A percentile compares a stretch with the other conserved stretches of the same genome.
phyloP scores from a whole-genome alignment of 2,329 filamentous ascomycete species.

The Penicillium verrucosum region DNA sequence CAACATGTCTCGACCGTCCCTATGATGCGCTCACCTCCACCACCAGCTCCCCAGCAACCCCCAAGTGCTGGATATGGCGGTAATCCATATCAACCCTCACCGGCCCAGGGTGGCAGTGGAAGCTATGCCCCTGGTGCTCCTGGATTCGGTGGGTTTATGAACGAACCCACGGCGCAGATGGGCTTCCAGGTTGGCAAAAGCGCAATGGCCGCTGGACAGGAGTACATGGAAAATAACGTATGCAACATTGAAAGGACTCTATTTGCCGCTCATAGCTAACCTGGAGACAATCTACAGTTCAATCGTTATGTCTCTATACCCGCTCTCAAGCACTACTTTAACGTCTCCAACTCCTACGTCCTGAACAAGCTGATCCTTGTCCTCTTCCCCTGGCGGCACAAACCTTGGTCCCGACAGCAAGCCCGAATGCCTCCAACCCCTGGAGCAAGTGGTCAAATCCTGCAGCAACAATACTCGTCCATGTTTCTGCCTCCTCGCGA shows the following conservation, averaged over 20 bases:
- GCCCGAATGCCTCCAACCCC: slow-evolving; percentile 47
- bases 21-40: slow-evolving; percentile 90
- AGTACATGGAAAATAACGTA: slow-evolving; percentile 95
- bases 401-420: slow-evolving; percentile 93
- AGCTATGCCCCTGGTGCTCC: slow-evolving; percentile 40
- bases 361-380: slow-evolving; percentile 89
- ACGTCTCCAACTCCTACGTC: slow-evolving; percentile 96
- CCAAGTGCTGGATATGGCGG: slow-evolving; percentile 50
- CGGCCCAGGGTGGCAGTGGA: slow-evolving; percentile 41
- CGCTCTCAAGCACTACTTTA: slow-evolving; percentile 97
- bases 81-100: slow-evolving; percentile 48
- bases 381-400: slow-evolving; percentile 95
- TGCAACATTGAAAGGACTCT: slow-evolving; percentile 29
- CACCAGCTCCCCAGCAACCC: slow-evolving; percentile 69
- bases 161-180: slow-evolving; percentile 90
- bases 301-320: slow-evolving; percentile 86
- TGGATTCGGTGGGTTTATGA: slow-evolving; percentile 89
- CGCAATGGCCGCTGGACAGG: slow-evolving; percentile 85
- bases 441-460: slow-evolving; percentile 58
- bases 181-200: slow-evolving; percentile 91
- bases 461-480: slow-evolving; percentile 52
- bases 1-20: slow-evolving; percentile 98
- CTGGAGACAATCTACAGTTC: slow-evolving; percentile 47
- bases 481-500: slow-evolving; percentile 85
- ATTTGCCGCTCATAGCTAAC: neutral